Conservation (phyloP, 345 rosid species). For the Aethionema arabicum region DNA sequence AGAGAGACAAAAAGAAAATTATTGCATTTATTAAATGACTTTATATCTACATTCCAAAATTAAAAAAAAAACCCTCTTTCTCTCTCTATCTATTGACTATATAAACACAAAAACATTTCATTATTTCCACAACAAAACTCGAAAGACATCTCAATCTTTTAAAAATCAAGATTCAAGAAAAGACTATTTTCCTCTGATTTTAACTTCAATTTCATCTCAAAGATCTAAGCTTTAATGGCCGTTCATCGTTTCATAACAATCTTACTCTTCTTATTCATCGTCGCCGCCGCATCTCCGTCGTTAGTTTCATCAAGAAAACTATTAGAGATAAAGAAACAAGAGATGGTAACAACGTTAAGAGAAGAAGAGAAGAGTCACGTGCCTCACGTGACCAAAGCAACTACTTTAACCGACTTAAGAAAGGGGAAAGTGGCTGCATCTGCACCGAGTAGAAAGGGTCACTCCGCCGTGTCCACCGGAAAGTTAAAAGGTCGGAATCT, state of each 20-base stretch:
- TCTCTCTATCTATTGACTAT: conserved; percentile 23
- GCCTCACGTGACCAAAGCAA: conserved; percentile 37
- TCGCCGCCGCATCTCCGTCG: conserved; percentile 36
- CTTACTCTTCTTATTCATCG: conserved; percentile 34
- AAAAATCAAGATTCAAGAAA: neutral
- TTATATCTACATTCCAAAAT: conserved; percentile 24
- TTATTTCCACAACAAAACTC: conserved; percentile 11
- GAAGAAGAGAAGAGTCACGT: conserved; percentile 38
- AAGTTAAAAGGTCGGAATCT: conserved; percentile 63
- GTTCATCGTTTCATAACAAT: conserved; percentile 39
- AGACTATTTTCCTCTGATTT: too few relatives aligned
- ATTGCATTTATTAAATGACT: conserved; percentile 21
- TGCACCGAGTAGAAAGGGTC: conserved; percentile 68
- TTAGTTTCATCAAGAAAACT: conserved; percentile 53
- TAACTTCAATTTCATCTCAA: neutral
- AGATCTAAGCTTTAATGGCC: conserved; percentile 46
- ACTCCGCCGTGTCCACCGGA: conserved; percentile 45
- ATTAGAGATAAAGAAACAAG: conserved; percentile 11
- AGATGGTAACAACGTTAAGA: conserved; percentile 29
- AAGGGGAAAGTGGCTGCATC: conserved; percentile 61
- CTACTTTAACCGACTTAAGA: conserved; percentile 49
- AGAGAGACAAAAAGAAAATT: neutral
- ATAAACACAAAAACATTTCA: conserved; percentile 16
- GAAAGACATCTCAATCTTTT: conserved; percentile 16
- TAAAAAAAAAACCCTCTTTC: conserved; percentile 16